A percentile compares a stretch with the other conserved stretches of the same genome.
phyloP scores from a whole-genome alignment of 495 filamentous ascomycete genomes.

The Friedmanniomyces simplex region DNA sequence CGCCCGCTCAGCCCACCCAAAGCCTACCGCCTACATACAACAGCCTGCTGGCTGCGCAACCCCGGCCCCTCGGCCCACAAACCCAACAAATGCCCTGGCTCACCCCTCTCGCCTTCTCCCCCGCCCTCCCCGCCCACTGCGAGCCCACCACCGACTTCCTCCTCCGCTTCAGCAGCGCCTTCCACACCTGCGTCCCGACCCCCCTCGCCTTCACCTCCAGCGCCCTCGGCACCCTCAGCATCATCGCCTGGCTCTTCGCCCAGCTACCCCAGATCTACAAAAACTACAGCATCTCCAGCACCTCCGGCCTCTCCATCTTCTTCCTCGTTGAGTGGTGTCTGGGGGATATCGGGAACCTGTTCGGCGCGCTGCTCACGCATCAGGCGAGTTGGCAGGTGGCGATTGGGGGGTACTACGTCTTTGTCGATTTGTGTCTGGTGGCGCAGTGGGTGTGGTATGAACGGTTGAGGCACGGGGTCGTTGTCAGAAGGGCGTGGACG shows the following conservation, averaged over 20 bases:
- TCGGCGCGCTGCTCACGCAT: conserved; percentile 53
- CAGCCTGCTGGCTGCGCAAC: background rate
- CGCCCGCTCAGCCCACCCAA: background rate
- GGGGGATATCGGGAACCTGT: conserved; percentile 57
- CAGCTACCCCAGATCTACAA: conserved; percentile 67
- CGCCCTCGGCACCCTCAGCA: conserved; percentile 52
- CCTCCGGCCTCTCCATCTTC: conserved; percentile 56
- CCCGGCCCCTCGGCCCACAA: too few relatives aligned
- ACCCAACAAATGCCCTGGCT: background rate
- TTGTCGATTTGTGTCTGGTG: conserved; percentile 53
- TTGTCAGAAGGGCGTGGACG: conserved; percentile 21
- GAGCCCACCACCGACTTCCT: conserved; percentile 52
- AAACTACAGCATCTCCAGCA: conserved; percentile 56
- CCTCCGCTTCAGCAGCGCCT: conserved; percentile 44
- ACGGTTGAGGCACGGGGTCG: conserved; percentile 37
- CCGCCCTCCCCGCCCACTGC: conserved; percentile 49
- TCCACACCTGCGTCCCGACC: conserved; percentile 59
- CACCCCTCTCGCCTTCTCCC: conserved; percentile 18
- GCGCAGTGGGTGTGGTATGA: conserved; percentile 63
- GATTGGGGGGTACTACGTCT: conserved; percentile 57
- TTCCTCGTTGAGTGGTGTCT: conserved; percentile 62
- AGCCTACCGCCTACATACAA: background rate
- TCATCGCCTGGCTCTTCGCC: conserved; percentile 66
- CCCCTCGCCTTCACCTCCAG: conserved; percentile 56
- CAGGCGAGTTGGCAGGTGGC: conserved; percentile 65